Evolutionary conservation across 1,284 basidiomycete genomes (phyloP).

Genomic region (Rhizoctonia solani): DNA sequence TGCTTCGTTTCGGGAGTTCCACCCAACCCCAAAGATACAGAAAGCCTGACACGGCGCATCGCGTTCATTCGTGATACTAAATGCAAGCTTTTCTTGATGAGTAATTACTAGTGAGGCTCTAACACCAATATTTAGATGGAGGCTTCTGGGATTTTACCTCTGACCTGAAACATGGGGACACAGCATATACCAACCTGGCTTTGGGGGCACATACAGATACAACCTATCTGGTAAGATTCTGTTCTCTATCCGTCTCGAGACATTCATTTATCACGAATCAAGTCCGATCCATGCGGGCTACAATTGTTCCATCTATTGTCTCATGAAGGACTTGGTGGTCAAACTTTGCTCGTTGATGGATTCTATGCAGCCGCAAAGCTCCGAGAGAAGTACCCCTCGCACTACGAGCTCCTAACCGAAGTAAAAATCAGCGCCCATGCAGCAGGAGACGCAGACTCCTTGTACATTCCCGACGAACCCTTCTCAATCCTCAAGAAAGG

Average conservation of each 20-base stretch:
- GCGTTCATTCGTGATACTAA: slow-evolving; percentile 93
- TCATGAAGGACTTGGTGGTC: slow-evolving; percentile 83
- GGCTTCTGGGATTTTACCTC: slow-evolving; percentile 98
- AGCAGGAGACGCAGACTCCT: slow-evolving; percentile 70
- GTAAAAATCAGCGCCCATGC: slow-evolving; percentile 83
- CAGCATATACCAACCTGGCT: slow-evolving; percentile 86
- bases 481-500: slow-evolving; percentile 77
- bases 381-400: slow-evolving; percentile 70
- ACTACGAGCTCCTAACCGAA: slow-evolving; percentile 71
- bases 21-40: slow-evolving; percentile 80
- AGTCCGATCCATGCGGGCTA: slow-evolving; percentile 91
- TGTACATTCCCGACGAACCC: slow-evolving; percentile 64
- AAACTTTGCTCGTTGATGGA: slow-evolving; percentile 90
- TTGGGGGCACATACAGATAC: slow-evolving; percentile 94
- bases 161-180: slow-evolving; percentile 87
- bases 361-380: slow-evolving; percentile 88
- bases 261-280: slow-evolving; percentile 4
- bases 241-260: slow-evolving; percentile 41
- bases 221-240: slow-evolving; percentile 88
- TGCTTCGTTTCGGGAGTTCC: slow-evolving; percentile 86
- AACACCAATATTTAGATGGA: slow-evolving; percentile 60
- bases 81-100: slow-evolving; percentile 54
- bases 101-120: not conserved
- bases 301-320: slow-evolving; percentile 95
- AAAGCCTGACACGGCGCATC: slow-evolving; percentile 75